Evolutionary conservation across 768 basidiomycete genomes (phyloP).

Genomic region (Lyophyllum decastes): DNA sequence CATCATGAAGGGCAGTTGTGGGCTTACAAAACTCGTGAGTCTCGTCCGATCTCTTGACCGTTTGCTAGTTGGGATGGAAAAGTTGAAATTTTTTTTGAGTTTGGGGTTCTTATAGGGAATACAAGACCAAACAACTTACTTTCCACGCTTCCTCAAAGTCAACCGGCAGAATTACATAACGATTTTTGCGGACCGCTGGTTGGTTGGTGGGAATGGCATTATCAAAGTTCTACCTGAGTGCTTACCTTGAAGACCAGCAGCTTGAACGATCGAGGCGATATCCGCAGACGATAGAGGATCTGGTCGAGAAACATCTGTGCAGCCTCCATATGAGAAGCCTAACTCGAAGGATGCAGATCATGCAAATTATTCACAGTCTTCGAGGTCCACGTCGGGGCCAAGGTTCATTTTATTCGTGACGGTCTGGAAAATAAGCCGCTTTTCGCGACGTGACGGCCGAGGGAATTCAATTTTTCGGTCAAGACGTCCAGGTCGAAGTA

Average conservation of each 20-base stretch:
- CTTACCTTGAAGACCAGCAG: slow-evolving; percentile 92
- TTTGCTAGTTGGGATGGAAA: slow-evolving; percentile 64
- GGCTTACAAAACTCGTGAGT: slow-evolving; percentile 94
- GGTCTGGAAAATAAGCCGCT: slow-evolving; percentile 97
- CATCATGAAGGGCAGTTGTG: neutral
- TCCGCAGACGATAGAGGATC: slow-evolving; percentile 96
- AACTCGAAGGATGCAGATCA: neutral
- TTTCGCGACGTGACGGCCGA: slow-evolving; percentile 89
- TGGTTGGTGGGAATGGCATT: slow-evolving; percentile 1
- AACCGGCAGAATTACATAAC: slow-evolving; percentile 93
- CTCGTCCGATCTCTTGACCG: slow-evolving; percentile 94
- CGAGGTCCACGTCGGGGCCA: slow-evolving; percentile 95
- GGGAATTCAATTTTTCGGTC: slow-evolving; percentile 99
- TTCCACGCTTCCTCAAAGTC: slow-evolving; percentile 99
- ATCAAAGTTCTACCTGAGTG: neutral
- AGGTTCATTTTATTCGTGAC: slow-evolving; percentile 98
- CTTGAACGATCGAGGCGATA: slow-evolving; percentile 94
- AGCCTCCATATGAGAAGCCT: slow-evolving; percentile 11
- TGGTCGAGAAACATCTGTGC: slow-evolving; percentile 90
- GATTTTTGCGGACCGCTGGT: slow-evolving; percentile 93
- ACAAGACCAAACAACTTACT: slow-evolving; percentile 71
- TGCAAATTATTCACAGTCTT: slow-evolving; percentile 76
- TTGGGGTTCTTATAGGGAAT: slow-evolving; percentile 34
- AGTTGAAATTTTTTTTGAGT: slow-evolving; percentile 36
- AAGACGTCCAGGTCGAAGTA: slow-evolving; percentile 95